Base-by-base conservation (phyloP, 768 basidiomycete species). In the Rhodotorula diobovata region DNA sequence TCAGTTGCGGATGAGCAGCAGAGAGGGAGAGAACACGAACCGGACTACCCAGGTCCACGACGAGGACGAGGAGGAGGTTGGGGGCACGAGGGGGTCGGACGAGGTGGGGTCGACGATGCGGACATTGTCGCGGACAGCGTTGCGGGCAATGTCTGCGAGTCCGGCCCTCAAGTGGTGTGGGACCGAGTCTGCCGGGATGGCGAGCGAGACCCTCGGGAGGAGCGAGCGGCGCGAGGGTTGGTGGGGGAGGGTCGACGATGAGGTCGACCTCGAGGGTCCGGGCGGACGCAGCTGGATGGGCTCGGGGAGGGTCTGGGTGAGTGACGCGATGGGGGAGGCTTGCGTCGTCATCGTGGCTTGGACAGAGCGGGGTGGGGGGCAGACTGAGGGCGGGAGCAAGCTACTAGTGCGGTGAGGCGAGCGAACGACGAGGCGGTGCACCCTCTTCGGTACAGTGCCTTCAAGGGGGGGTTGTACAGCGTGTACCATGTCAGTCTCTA, bases 101-200 rank as follows among this genome's bases (percentile, higher is more conserved):
- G n/a, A n/a, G n/a, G n/a, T n/a, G n/a, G 51, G 57, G 34, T 71
- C 62, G 11, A 74, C 59, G 20, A 76, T 54, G 30, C 46, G 32
- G 4, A 76, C 41, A 51, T 71, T 74, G 11, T 51, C 62, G 14
- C 76, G n/a, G 1, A 66, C 71, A 4, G 71, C 58, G 1, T 55
- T 25, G 12, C 10, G 4, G 0, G 71, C 76, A 15, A 76, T 37
- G 41, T 75, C 71, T 2, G 10, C 30, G 4, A 76, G 25, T 3
- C 76, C 76, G 5, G 41, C 20, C 8, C 18, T 6, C 16, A 76
- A 30, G 16, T 72, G 68, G 4, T 66, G 37, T 0, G 76, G 73
- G 10, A 68, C 18, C 0, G 46, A 7, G 1, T 45, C 39, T n/a
- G 67, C 25, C 18, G 34, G 41, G 65, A 75, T 35, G 28, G 48